Base-by-base conservation (phyloP, 2,329 filamentous ascomycete genomes). In the Sporothrix globosa region DNA sequence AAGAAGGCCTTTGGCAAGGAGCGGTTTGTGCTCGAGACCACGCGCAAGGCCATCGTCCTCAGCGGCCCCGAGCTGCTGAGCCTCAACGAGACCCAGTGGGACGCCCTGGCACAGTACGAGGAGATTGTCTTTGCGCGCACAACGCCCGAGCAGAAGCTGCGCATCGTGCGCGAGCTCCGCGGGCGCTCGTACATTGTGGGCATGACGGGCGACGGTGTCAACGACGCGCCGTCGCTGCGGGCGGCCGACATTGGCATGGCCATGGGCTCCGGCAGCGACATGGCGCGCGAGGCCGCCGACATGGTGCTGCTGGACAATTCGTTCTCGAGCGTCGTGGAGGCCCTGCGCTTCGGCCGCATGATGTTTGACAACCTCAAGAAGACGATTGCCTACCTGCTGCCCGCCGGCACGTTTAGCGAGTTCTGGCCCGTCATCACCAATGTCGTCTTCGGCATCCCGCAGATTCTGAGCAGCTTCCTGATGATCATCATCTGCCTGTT, bases 131-230 rank as follows among this genome's bases (percentile, higher is more conserved):
- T 93, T 76, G 89, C 91, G 0, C 84, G 90, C 14, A 93, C 91
- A 0, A 93, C 91, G 0, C 91, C 91, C 0, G 91, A 93, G 76
- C 91, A 93, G 77, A 94, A 94, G 77, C 85, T 93, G 7, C 88
- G 90, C 46, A 93, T 93, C 72, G 91, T 94, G n/a, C 86, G 87
- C 41, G 90, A 92, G 77, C 89, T 93, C 72, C 91, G 92, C 76
- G 79, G 83, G 0, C 82, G 86, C 10, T 83, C 86, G 76, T 90
- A 74, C 79, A 90, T 91, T 1, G 88, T 96, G 0, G 92, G 89
- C 52, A 96, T 96, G 87, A 92, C 94, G 1, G 93, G 92, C 50
- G 92, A 96, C 75, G 92, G 93, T 21, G 92, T 95, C 74, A 96
- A 96, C 75, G 93, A 97, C 76, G 91, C 92, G 0, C 92, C 92